Evolutionary conservation across 2,329 filamentous ascomycete species (phyloP).

Genomic region (Tolypocladium amazonense): DNA sequence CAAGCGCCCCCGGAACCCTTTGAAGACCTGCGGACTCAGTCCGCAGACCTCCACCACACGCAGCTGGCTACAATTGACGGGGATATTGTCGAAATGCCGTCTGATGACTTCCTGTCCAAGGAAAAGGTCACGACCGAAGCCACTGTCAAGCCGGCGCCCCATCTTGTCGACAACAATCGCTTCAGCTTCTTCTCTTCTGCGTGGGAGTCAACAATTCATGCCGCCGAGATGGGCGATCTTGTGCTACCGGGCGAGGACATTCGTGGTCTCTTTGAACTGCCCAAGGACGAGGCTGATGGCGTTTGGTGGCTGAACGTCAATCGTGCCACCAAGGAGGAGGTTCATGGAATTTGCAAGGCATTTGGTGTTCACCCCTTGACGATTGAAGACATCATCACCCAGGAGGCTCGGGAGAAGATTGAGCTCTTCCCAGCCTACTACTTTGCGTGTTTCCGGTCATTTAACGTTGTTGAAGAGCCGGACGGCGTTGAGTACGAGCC

Average conservation of each 20-base stretch:
- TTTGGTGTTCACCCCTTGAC: conserved; percentile 95
- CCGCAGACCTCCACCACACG: conserved; percentile 13
- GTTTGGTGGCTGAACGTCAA: conserved; percentile 99
- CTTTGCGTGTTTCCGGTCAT: conserved; percentile 94
- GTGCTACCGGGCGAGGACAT: conserved; percentile 85
- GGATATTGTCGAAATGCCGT: conserved; percentile 44
- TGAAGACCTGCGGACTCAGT: conserved; percentile 20
- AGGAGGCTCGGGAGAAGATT: conserved; percentile 96
- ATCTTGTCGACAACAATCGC: conserved; percentile 55
- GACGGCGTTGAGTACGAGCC: conserved; percentile 79
- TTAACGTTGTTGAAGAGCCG: conserved; percentile 68
- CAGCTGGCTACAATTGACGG: conserved; percentile 42
- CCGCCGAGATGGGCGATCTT: conserved; percentile 76
- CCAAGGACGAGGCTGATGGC: conserved; percentile 55
- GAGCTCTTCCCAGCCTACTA: conserved; percentile 97
- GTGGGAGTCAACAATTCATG: conserved; percentile 86
- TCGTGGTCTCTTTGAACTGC: conserved; percentile 69
- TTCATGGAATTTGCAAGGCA: conserved; percentile 79
- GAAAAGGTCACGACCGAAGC: conserved; percentile 35
- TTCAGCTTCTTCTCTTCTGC: conserved; percentile 98
- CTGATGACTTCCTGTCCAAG: conserved; percentile 27
- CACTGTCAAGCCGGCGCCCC: conserved; percentile 25
- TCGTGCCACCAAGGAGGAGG: conserved; percentile 80
- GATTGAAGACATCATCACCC: conserved; percentile 88
- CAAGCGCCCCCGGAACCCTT: conserved; percentile 28